phyloP scores from a whole-genome alignment of 1,284 basidiomycete species.

The Phellinidium pouzarii region DNA sequence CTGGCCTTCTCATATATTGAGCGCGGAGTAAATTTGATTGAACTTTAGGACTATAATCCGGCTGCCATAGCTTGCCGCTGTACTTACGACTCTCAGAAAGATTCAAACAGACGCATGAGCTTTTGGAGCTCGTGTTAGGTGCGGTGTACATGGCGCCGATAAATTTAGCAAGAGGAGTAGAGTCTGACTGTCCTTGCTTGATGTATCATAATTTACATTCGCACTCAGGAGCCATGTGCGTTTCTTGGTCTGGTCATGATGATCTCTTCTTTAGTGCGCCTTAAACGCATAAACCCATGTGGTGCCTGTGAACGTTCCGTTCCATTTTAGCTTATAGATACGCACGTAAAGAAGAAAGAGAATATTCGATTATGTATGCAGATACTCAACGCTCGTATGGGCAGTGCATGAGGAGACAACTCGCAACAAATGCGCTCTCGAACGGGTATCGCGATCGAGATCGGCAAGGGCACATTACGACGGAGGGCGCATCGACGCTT shows the following conservation, averaged over 20 bases:
- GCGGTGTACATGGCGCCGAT: background rate
- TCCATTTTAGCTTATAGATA: background rate
- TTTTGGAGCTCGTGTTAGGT: background rate
- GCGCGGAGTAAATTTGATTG: background rate
- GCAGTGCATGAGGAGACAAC: background rate
- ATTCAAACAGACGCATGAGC: background rate
- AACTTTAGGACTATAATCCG: background rate
- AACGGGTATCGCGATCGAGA: background rate
- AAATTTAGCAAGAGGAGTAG: too few species aligned
- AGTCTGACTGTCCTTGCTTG: background rate
- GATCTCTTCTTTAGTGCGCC: background rate
- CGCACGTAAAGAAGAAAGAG: background rate
- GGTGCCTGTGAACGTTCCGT: background rate
- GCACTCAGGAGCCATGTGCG: background rate
- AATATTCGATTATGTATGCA: too few species aligned
- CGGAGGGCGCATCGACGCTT: background rate
- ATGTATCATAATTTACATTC: background rate
- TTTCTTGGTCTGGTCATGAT: background rate
- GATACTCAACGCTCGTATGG: background rate
- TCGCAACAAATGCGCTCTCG: too few species aligned
- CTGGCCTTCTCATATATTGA: background rate
- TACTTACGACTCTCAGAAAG: background rate
- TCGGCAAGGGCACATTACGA: background rate
- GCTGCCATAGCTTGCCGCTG: background rate
- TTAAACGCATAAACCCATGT: background rate